Conservation (phyloP, 2,329 filamentous ascomycete genomes). For the Didymella keratinophila region DNA sequence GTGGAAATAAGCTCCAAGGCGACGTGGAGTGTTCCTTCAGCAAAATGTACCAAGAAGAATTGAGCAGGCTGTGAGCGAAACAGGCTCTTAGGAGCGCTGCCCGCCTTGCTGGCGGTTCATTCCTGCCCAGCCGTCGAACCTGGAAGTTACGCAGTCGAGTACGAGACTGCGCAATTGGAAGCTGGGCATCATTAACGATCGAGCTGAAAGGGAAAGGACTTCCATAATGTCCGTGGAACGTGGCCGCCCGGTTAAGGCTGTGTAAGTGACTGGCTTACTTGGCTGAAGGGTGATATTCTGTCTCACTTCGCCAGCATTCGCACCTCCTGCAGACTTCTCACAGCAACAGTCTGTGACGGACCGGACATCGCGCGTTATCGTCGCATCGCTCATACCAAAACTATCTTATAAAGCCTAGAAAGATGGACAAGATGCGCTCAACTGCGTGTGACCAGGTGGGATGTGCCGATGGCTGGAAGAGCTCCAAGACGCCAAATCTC, state of each 20-base stretch:
- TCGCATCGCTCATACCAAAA: not conserved
- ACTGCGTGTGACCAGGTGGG: not conserved
- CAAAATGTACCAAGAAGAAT: not conserved
- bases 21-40: not conserved
- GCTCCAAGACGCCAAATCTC: not conserved
- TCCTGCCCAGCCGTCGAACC: conserved; percentile 9
- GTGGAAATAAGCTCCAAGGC: not conserved
- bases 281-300: not conserved
- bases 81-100: conserved; percentile 5
- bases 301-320: not conserved
- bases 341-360: not conserved
- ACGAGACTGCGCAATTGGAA: conserved; percentile 1
- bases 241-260: conserved; percentile 7
- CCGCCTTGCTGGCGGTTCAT: conserved; percentile 1
- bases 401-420: not conserved
- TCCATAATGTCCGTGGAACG: not conserved
- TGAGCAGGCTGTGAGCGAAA: conserved; percentile 1
- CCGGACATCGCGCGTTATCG: not conserved
- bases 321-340: not conserved
- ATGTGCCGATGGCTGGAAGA: not conserved
- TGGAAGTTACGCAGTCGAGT: not conserved
- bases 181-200: not conserved
- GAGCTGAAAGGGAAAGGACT: conserved; percentile 10
- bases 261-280: conserved; percentile 6
- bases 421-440: not conserved